Conservation (phyloP, 495 filamentous ascomycete genomes). For the Aspergillus taichungensis region DNA sequence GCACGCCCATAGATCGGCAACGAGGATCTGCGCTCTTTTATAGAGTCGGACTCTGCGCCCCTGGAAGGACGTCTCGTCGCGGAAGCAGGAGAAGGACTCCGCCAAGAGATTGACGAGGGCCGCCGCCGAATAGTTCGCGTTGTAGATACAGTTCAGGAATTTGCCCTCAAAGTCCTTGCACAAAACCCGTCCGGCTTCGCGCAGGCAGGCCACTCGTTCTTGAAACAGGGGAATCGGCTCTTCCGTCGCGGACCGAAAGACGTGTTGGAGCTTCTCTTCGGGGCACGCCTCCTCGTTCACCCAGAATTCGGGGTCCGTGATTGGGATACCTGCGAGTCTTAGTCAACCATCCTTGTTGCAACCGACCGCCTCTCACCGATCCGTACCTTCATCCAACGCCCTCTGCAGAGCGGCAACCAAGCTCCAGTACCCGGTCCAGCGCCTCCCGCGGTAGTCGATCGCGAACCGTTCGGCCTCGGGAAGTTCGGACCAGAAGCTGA, state of each 20-base stretch:
- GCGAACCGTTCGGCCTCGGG: constrained; percentile 57
- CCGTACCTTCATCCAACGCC: constrained; percentile 77
- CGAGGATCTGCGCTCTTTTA: constrained; percentile 91
- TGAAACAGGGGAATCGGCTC: constrained; percentile 81
- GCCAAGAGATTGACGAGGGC: constrained; percentile 75
- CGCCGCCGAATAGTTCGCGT: constrained; percentile 71
- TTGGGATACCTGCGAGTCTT: constrained; percentile 60
- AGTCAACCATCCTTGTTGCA: not conserved
- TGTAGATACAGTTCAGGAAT: constrained; percentile 64
- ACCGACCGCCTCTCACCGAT: constrained; percentile 4
- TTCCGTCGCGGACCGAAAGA: constrained; percentile 79
- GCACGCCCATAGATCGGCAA: constrained; percentile 92
- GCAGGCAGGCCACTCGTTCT: constrained; percentile 68
- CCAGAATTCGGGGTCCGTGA: constrained; percentile 86
- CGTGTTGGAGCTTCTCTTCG: constrained; percentile 58
- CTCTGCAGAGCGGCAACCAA: constrained; percentile 78
- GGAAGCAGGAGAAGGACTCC: constrained; percentile 74
- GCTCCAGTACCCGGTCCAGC: constrained; percentile 94
- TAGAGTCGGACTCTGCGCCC: constrained; percentile 69
- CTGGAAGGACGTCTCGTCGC: constrained; percentile 68
- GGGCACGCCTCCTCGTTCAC: constrained; percentile 66
- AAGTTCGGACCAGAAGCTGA: constrained; percentile 84
- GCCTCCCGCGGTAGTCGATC: constrained; percentile 68
- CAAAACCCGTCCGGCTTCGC: constrained; percentile 77
- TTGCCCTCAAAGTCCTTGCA: constrained; percentile 76